A percentile compares a stretch with the other conserved stretches of the same genome.
Evolutionary conservation across 257 asterid species (phyloP).

Genomic region (Penstemon barbatus): DNA sequence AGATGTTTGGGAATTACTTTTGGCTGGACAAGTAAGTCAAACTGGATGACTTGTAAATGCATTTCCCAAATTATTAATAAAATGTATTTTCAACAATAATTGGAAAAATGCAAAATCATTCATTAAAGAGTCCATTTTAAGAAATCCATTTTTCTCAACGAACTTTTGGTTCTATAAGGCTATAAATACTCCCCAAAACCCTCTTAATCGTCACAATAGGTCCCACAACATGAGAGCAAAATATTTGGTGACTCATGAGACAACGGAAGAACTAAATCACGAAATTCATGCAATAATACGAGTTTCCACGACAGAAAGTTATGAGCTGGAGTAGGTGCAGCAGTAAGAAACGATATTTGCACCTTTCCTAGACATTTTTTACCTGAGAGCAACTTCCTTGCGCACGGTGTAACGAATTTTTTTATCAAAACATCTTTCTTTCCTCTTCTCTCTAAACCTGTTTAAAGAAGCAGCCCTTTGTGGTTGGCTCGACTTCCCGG

Average conservation of each 20-base stretch:
- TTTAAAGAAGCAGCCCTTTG: constrained; percentile 91
- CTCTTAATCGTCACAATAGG: not conserved
- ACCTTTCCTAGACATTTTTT: constrained; percentile 25
- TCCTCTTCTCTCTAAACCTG: constrained; percentile 91
- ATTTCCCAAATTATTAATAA: not conserved
- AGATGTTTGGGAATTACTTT: not conserved
- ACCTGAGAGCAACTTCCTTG: constrained; percentile 99
- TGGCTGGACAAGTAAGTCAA: not conserved
- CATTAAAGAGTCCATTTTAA: not conserved
- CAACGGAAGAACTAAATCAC: constrained; percentile 1
- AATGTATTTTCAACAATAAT: not conserved
- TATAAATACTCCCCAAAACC: not conserved
- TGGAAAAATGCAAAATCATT: not conserved
- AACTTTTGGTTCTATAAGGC: not conserved
- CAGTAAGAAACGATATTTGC: not conserved
- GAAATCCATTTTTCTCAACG: not conserved
- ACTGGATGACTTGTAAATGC: not conserved
- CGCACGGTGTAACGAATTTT: constrained; percentile 93
- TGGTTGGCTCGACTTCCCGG: constrained; percentile 78
- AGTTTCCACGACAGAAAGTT: not conserved
- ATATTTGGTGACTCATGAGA: not conserved
- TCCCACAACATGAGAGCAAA: not conserved
- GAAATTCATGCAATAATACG: not conserved
- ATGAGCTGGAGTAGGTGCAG: not conserved
- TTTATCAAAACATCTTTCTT: constrained; percentile 92